Base-by-base conservation (phyloP, 1,284 basidiomycete species). In the Lentinula novae-zelandiae region DNA sequence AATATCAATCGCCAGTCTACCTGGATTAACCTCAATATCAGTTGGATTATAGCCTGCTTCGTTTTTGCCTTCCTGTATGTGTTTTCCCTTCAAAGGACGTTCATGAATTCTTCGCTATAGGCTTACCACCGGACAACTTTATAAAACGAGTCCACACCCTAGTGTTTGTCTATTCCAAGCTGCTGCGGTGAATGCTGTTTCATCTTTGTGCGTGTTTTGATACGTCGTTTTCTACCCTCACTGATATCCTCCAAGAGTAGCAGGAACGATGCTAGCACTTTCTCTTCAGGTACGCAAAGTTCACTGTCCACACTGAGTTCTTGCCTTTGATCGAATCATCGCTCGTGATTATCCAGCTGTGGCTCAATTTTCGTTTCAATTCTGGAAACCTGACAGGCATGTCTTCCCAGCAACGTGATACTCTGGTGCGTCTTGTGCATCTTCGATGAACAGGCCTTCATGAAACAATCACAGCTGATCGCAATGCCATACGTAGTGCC, bases 11-110 rank as follows among this genome's bases (percentile, higher is more conserved):
- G 64, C 13, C 55, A 60, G 38, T 27, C 58, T 38, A 63, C 62
- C 34, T 65, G 64, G 64, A 13, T 64, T 20, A 65, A 65, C 52
- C 58, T 65, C 51, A 63, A 62, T 17, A 48, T 65, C 17, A 64
- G 60, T 50, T 65, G 62, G 62, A 64, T 64, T 10, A 38, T 65
- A 50, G 56, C 64, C 0, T 65, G 61, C 48, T 63, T 65, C 33
- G 22, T 59, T 3, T 63, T 52, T 39, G 50, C 63, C 10, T 53
- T 63, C 15, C 44, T 65, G 64, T 63, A 34, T 5, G 63, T 52
- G 36, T 5, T 15, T 38, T 27, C 33, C 17, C 13, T 7, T n/a
- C 10, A 2, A n/a, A 31, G 9, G 1, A 27, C 27, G 27, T 3
- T 27, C 2, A 27, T 27, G 27, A 27, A 27, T 7, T 13, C 17